A percentile compares a stretch with the other conserved stretches of the same genome.
phyloP scores from a whole-genome alignment of 805 yeast species.

The Ogataea angusta region DNA sequence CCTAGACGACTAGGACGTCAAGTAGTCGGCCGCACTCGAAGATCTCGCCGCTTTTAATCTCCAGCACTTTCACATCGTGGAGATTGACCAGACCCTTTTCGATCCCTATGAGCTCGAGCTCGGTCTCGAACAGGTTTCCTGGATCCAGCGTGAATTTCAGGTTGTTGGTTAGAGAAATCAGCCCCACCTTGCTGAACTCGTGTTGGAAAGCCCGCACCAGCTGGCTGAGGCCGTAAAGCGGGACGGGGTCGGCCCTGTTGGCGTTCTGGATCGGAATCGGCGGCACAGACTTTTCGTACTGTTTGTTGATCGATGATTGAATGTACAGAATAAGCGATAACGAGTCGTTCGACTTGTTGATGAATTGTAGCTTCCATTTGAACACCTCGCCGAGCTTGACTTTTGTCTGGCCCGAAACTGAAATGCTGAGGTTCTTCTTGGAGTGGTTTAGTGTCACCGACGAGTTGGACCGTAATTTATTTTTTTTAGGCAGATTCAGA shows the following conservation, averaged over 20 bases:
- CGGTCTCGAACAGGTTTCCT: slow-evolving; percentile 61
- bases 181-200: slow-evolving; percentile 48
- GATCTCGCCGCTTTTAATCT: slow-evolving; percentile 60
- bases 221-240: slow-evolving; percentile 29
- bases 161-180: slow-evolving; percentile 63
- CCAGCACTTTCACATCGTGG: slow-evolving; percentile 64
- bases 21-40: slow-evolving; percentile 67
- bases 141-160: slow-evolving; percentile 58
- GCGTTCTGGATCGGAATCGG: slow-evolving; percentile 32
- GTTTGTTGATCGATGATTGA: slow-evolving; percentile 35
- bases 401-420: slow-evolving; percentile 60
- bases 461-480: slow-evolving; percentile 22
- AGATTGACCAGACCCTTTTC: slow-evolving; percentile 62
- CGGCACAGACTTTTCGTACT: slow-evolving; percentile 36
- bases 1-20: slow-evolving; percentile 58
- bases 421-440: slow-evolving; percentile 41
- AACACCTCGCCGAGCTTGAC: slow-evolving; percentile 58
- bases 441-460: slow-evolving; percentile 20
- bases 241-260: slow-evolving; percentile 25
- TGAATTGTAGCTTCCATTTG: slow-evolving; percentile 62
- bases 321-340: slow-evolving; percentile 52
- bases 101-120: slow-evolving; percentile 56
- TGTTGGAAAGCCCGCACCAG: slow-evolving; percentile 29
- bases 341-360: slow-evolving; percentile 52
- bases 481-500: slow-evolving; percentile 20